Evolutionary conservation across 2,329 filamentous ascomycete species (phyloP).

Genomic region (Nemania diffusa): DNA sequence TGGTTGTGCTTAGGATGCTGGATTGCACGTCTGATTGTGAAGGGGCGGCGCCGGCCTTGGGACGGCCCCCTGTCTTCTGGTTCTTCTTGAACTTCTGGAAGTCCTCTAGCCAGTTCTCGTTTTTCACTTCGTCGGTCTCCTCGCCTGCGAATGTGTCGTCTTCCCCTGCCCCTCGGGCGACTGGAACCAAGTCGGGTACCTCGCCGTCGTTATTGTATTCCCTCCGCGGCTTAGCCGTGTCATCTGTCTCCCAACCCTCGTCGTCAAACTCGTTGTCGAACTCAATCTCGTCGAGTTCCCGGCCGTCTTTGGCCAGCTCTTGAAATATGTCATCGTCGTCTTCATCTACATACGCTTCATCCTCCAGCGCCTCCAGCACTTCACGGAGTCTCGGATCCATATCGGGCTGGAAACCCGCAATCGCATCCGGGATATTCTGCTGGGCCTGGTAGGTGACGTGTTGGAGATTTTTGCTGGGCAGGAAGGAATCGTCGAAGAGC

Average conservation of each 20-base stretch:
- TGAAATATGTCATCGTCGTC: slow-evolving; percentile 88
- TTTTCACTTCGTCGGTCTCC: slow-evolving; percentile 62
- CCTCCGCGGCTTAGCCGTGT: slow-evolving; percentile 80
- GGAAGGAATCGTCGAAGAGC: slow-evolving; percentile 76
- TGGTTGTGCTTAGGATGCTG: slow-evolving; percentile 78
- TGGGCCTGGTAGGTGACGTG: slow-evolving; percentile 88
- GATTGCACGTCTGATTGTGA: slow-evolving; percentile 73
- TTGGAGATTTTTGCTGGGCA: slow-evolving; percentile 82
- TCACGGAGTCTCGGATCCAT: slow-evolving; percentile 96
- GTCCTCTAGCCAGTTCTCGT: slow-evolving; percentile 88
- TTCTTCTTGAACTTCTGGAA: slow-evolving; percentile 96
- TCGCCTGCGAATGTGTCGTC: slow-evolving; percentile 48
- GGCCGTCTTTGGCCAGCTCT: slow-evolving; percentile 73
- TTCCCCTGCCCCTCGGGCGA: slow-evolving; percentile 14
- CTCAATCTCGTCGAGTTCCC: slow-evolving; percentile 80
- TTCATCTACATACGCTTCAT: slow-evolving; percentile 87
- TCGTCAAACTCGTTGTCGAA: slow-evolving; percentile 78
- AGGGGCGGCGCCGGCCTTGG: slow-evolving; percentile 52
- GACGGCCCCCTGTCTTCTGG: slow-evolving; percentile 58
- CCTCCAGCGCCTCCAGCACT: slow-evolving; percentile 91
- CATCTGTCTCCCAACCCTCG: slow-evolving; percentile 94
- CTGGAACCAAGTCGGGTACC: slow-evolving; percentile 60
- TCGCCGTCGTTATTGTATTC: slow-evolving; percentile 62
- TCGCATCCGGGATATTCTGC: slow-evolving; percentile 89
- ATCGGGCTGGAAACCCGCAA: slow-evolving; percentile 94